Percentiles rank a stretch among this genome's conserved stretches.
Evolutionary conservation across 1,139 yeast species (phyloP).

Genomic region (Sugiyamaella castrensis): DNA sequence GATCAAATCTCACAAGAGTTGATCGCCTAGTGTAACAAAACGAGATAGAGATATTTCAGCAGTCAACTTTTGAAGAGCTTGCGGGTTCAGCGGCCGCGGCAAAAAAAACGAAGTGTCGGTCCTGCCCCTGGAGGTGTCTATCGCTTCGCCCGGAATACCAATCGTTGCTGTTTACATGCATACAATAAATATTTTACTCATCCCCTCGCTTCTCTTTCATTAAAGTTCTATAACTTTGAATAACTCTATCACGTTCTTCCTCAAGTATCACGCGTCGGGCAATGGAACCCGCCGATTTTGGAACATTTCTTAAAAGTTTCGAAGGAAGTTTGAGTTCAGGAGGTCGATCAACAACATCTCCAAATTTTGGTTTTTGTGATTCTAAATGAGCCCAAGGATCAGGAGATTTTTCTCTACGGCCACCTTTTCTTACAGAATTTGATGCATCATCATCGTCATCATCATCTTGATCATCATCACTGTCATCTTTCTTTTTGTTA

Average conservation of each 20-base stretch:
- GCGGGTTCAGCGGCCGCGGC: too few relatives aligned
- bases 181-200: background rate
- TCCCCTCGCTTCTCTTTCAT: constrained; percentile 28
- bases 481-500: constrained; percentile 22
- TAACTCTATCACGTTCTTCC: constrained; percentile 39
- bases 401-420: constrained; percentile 36
- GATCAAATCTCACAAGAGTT: too few relatives aligned
- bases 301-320: constrained; percentile 36
- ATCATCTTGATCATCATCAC: constrained; percentile 29
- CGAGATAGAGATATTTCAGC: too few relatives aligned
- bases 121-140: too few relatives aligned
- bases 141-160: too few relatives aligned
- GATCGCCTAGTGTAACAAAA: too few relatives aligned
- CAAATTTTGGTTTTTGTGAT: constrained; percentile 38
- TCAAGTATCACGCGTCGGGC: constrained; percentile 40
- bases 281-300: constrained; percentile 42
- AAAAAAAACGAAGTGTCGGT: too few relatives aligned
- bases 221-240: constrained; percentile 35
- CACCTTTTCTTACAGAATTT: constrained; percentile 17
- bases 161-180: too few relatives aligned
- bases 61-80: too few relatives aligned
- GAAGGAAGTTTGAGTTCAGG: constrained; percentile 38
- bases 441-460: constrained; percentile 22
- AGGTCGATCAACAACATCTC: constrained; percentile 43
- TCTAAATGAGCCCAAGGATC: constrained; percentile 43